A percentile compares a stretch with the other conserved stretches of the same genome.
Conservation (phyloP, 768 basidiomycete genomes). For the Kwoniella heveanensis region DNA sequence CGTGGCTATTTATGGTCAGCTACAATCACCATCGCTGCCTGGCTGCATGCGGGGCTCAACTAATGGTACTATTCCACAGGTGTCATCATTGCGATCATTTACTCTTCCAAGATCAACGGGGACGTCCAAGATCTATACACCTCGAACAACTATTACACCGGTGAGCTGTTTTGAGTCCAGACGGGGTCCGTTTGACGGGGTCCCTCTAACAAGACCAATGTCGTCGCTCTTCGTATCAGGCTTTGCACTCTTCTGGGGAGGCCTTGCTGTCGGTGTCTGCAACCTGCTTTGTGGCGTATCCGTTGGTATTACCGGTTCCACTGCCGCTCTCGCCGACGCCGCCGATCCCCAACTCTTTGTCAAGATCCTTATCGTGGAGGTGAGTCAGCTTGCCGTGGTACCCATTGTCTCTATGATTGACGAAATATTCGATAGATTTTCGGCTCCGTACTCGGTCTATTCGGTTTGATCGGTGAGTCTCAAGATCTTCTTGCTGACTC, state of each 20-base stretch:
- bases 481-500: constrained; percentile 1
- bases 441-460: constrained; percentile 75
- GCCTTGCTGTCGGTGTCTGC: constrained; percentile 87
- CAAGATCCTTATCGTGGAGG: constrained; percentile 94
- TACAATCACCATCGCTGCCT: no score
- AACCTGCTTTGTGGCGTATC: constrained; percentile 92
- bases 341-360: constrained; percentile 93
- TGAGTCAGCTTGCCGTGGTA: constrained; percentile 63
- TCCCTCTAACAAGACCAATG: no score
- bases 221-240: no score
- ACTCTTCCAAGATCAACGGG: constrained; percentile 72
- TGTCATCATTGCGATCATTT: constrained; percentile 90
- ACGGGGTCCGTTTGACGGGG: no score
- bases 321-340: constrained; percentile 91
- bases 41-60: no score
- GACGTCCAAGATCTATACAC: constrained; percentile 77
- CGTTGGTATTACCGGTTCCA: constrained; percentile 93
- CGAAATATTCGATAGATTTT: constrained; percentile 55
- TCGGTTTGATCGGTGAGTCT: constrained; percentile 83
- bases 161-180: no score
- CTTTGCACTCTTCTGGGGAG: constrained; percentile 95
- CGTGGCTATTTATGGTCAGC: constrained; percentile 85
- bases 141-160: constrained; percentile 87
- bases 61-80: constrained; percentile 26
- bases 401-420: no score